Conservation (phyloP, 2,329 filamentous ascomycete species). For the Trichoderma afroharzianum region DNA sequence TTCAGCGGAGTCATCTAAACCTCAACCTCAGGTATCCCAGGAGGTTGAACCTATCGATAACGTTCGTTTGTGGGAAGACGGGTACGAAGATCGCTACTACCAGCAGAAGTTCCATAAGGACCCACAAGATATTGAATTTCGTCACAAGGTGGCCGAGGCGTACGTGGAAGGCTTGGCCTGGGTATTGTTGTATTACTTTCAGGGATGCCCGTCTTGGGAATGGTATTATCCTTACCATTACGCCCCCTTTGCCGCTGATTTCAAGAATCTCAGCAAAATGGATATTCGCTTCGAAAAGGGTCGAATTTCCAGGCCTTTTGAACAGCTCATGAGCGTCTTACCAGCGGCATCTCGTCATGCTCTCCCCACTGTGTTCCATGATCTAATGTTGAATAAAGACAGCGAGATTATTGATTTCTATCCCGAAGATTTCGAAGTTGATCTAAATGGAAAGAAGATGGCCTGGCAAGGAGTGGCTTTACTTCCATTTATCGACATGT, state of each 20-base stretch:
- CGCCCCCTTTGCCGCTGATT: conserved; percentile 94
- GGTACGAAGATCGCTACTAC: conserved; percentile 94
- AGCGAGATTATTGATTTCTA: conserved; percentile 98
- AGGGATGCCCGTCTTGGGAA: conserved; percentile 96
- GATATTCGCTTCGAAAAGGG: conserved; percentile 80
- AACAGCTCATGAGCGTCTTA: conserved; percentile 97
- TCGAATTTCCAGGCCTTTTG: conserved; percentile 82
- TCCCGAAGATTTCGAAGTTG: conserved; percentile 86
- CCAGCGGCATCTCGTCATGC: conserved; percentile 91
- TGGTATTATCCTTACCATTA: conserved; percentile 99
- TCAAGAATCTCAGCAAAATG: conserved; percentile 76
- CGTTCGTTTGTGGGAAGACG: conserved; percentile 89
- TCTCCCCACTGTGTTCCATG: conserved; percentile 82
- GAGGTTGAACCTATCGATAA: conserved; percentile 72
- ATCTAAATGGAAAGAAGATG: conserved; percentile 97
- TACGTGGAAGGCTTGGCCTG: conserved; percentile 94
- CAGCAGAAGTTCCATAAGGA: conserved; percentile 91
- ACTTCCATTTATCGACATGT: conserved; percentile 94
- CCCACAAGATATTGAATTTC: conserved; percentile 77
- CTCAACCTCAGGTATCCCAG: conserved; percentile 41
- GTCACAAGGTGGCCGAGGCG: conserved; percentile 80
- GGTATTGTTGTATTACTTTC: conserved; percentile 96
- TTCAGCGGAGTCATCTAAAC: conserved; percentile 54
- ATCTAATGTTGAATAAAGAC: conserved; percentile 81
- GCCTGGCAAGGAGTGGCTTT: conserved; percentile 95